Evolutionary conservation across 1,284 basidiomycete species (phyloP).

Genomic region (Naganishia sp.): DNA sequence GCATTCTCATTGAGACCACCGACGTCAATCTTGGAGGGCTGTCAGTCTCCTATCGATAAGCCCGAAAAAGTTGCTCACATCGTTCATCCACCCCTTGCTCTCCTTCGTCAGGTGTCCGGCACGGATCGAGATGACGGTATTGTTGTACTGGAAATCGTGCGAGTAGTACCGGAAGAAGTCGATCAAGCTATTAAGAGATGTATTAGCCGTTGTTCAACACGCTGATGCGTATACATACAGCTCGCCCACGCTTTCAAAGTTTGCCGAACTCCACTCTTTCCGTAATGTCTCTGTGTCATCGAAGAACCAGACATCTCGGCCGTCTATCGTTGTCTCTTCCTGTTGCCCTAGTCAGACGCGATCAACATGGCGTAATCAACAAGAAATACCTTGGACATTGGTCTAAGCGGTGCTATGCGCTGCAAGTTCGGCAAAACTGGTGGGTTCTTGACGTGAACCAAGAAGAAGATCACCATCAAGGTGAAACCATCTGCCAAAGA

Average conservation of each 20-base stretch:
- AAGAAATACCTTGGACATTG: conserved; percentile 65
- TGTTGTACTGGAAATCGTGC: conserved; percentile 88
- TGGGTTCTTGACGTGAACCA: conserved; percentile 94
- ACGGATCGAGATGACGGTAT: conserved; percentile 86
- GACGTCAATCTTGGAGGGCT: conserved; percentile 52
- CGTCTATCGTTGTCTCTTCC: conserved; percentile 86
- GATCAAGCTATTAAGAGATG: conserved; percentile 66
- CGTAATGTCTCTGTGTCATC: conserved; percentile 89
- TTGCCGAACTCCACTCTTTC: conserved; percentile 89
- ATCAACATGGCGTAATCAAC: conserved; percentile 32
- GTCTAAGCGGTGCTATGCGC: conserved; percentile 79
- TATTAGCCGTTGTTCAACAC: no score
- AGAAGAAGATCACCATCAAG: conserved; percentile 94
- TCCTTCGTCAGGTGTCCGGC: conserved; percentile 88
- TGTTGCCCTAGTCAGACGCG: conserved; percentile 45
- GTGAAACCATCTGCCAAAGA: conserved; percentile 75
- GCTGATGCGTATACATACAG: conserved; percentile 60
- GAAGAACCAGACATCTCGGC: conserved; percentile 91
- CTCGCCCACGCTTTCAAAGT: conserved; percentile 89
- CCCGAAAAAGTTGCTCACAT: conserved; percentile 60
- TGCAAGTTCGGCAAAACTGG: conserved; percentile 89
- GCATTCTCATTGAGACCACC: conserved; percentile 64
- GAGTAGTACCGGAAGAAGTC: conserved; percentile 98
- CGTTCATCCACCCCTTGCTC: conserved; percentile 87
- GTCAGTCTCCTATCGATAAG: conserved; percentile 67